Percentiles rank a stretch among this genome's conserved stretches.
Evolutionary conservation across 257 asterid species (phyloP).

Genomic region (Paulownia fortunei): DNA sequence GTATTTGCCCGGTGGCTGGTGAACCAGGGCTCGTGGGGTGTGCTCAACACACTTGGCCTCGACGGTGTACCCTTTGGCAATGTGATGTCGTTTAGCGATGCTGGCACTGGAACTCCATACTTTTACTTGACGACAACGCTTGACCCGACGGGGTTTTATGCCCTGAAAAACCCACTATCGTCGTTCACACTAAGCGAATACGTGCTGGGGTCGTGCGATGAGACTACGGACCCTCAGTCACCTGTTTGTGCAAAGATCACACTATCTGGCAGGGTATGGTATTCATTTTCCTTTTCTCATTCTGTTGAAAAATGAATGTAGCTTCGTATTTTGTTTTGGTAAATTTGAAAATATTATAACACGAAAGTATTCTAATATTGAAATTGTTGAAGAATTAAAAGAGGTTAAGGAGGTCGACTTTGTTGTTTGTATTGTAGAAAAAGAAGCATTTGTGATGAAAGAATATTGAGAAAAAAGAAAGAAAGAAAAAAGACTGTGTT

Average conservation of each 20-base stretch:
- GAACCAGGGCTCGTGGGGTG: conserved; percentile 26
- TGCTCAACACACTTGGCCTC: conserved; percentile 19
- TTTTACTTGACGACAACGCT: conserved; percentile 15
- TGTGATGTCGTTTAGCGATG: conserved; percentile 28
- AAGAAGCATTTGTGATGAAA: too few relatives aligned
- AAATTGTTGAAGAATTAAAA: too few relatives aligned
- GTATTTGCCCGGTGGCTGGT: conserved; percentile 31
- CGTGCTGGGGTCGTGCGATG: neutral
- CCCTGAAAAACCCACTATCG: neutral
- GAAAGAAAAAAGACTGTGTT: too few relatives aligned
- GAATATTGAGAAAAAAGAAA: too few relatives aligned
- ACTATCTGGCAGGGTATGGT: conserved; percentile 29
- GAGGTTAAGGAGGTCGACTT: too few relatives aligned
- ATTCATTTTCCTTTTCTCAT: neutral
- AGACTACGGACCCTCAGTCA: conserved; percentile 24
- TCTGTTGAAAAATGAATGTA: too few relatives aligned
- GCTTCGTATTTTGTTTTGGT: too few relatives aligned
- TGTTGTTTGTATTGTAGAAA: too few relatives aligned
- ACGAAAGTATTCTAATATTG: too few relatives aligned
- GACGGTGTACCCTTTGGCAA: conserved; percentile 25
- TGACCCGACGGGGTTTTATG: conserved; percentile 22
- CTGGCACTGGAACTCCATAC: conserved; percentile 19
- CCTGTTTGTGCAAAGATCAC: conserved; percentile 35
- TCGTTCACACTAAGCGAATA: conserved; percentile 33
- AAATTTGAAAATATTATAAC: too few relatives aligned